Conservation (phyloP, 2,329 filamentous ascomycete species). For the Cercospora canescens region DNA sequence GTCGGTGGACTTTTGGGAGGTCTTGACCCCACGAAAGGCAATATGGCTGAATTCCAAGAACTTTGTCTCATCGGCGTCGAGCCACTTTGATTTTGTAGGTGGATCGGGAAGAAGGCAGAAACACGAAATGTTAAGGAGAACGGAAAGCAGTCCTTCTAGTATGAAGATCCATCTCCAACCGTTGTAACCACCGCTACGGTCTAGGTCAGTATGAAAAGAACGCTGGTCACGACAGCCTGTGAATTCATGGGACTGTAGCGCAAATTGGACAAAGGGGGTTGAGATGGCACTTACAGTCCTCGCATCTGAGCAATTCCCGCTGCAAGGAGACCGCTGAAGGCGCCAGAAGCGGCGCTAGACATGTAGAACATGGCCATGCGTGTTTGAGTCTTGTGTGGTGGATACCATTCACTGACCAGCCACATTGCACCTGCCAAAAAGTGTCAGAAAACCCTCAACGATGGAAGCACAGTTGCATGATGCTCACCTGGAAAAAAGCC, state of each 20-base stretch:
- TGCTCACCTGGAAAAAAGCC: conserved; percentile 56
- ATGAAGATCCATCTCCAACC: conserved; percentile 45
- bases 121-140: conserved; percentile 52
- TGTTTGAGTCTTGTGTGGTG: conserved; percentile 23
- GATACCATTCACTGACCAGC: conserved; percentile 29
- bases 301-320: conserved; percentile 37
- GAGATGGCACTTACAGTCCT: conserved; percentile 25
- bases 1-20: conserved; percentile 17
- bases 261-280: too few species aligned
- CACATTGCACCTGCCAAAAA: conserved; percentile 51
- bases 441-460: too few species aligned
- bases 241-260: too few species aligned
- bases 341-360: conserved; percentile 23
- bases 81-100: conserved; percentile 54
- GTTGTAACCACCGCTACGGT: conserved; percentile 32
- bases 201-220: neutral
- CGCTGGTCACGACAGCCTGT: too few species aligned
- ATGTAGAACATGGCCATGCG: conserved; percentile 26
- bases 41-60: conserved; percentile 64
- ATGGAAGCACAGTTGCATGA: too few species aligned
- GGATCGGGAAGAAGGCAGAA: conserved; percentile 55
- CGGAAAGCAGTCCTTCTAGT: conserved; percentile 58
- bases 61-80: conserved; percentile 67
- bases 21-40: conserved; percentile 50
- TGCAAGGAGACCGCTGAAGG: conserved; percentile 29